phyloP scores from a whole-genome alignment of 169 alveolate species.

The Plasmodium ovale region DNA sequence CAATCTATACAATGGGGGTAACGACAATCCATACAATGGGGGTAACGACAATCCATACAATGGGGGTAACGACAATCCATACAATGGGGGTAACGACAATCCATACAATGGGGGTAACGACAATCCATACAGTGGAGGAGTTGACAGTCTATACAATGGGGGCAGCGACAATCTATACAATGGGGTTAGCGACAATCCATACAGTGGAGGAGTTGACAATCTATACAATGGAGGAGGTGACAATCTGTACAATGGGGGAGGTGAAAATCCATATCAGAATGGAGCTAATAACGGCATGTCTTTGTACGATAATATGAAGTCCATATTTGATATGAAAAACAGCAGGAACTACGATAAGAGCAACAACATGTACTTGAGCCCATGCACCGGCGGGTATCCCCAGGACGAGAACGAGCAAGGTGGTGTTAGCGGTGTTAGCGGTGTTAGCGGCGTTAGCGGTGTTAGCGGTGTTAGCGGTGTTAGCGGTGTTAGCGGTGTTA shows the following conservation, averaged over 20 bases:
- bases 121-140: background rate
- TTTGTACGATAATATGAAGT: slow-evolving; percentile 19
- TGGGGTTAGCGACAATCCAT: background rate
- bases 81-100: background rate
- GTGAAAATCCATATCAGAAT: background rate
- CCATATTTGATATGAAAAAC: background rate
- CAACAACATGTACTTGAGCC: slow-evolving; percentile 1
- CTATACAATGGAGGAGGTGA: background rate
- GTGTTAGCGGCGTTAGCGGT: no score
- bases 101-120: background rate
- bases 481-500: no score
- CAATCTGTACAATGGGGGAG: background rate
- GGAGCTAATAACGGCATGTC: background rate
- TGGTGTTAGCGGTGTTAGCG: no score
- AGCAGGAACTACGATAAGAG: background rate
- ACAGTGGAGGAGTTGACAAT: background rate
- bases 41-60: background rate
- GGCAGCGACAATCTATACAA: background rate
- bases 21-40: background rate
- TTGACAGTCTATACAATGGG: background rate
- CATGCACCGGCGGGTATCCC: background rate
- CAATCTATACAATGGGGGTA: background rate
- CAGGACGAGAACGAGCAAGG: background rate
- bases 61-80: background rate
- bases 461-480: no score